Conservation (phyloP, 2,329 filamentous ascomycete species). For the Botrytis paeoniae region DNA sequence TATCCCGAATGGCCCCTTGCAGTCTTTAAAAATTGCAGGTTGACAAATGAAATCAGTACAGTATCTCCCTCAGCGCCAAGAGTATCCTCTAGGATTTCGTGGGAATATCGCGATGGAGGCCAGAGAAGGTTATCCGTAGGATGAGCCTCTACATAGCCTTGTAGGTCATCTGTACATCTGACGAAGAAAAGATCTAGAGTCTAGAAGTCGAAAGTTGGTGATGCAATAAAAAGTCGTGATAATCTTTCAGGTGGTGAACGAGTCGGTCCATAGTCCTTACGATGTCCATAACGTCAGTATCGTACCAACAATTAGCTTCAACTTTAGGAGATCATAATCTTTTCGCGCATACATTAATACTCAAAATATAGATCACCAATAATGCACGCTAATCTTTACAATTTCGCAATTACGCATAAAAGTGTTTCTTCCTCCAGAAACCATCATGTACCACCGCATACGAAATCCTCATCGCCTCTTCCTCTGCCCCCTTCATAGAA, state of each 20-base stretch:
- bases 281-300: background rate
- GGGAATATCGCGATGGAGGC: background rate
- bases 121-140: background rate
- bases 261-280: background rate
- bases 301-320: background rate
- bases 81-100: background rate
- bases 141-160: background rate
- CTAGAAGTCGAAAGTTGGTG: background rate
- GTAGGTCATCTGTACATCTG: background rate
- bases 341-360: background rate
- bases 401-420: conserved; percentile 1
- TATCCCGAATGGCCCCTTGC: background rate
- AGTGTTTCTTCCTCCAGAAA: background rate
- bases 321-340: background rate
- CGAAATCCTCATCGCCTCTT: background rate
- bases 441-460: background rate
- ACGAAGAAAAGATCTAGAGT: background rate
- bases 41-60: background rate
- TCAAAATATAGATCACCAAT: background rate
- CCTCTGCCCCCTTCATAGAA: background rate
- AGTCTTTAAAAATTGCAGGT: background rate
- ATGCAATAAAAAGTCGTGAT: background rate
- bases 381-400: background rate
- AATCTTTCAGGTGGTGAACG: background rate
- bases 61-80: background rate